Conservation (phyloP, 192 early-diverging fungal genomes). For the Umbelopsis ramanniana region DNA sequence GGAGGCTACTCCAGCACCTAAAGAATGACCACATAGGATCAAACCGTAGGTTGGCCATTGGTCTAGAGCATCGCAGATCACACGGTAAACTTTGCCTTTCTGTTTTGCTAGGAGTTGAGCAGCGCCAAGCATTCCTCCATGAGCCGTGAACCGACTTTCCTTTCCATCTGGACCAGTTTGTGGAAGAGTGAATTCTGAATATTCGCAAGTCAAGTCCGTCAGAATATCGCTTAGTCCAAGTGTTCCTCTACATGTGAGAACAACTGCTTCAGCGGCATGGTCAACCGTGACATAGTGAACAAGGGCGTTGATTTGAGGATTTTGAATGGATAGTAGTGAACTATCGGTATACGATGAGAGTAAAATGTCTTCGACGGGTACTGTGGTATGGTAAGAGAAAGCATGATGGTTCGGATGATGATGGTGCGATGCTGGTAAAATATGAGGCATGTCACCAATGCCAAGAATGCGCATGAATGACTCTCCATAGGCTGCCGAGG, state of each 20-base stretch:
- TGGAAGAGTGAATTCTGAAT: conserved; percentile 59
- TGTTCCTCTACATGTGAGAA: conserved; percentile 88
- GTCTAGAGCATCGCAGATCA: conserved; percentile 71
- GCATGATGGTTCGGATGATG: conserved; percentile 71
- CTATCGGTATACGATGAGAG: conserved; percentile 67
- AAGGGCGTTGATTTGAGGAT: conserved; percentile 70
- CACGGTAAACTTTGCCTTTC: conserved; percentile 70
- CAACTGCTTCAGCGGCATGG: conserved; percentile 73
- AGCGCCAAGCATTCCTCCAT: conserved; percentile 86
- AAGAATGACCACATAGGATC: conserved; percentile 85
- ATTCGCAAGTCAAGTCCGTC: conserved; percentile 84
- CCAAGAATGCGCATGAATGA: conserved; percentile 77
- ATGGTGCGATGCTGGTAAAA: conserved; percentile 42
- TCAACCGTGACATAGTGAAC: conserved; percentile 86
- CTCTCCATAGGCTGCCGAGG: conserved; percentile 73
- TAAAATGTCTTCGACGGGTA: conserved; percentile 73
- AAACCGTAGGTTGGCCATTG: conserved; percentile 79
- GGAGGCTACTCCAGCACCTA: conserved; percentile 87
- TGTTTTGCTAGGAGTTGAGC: conserved; percentile 71
- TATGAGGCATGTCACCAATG: conserved; percentile 52
- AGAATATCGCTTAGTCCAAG: conserved; percentile 86
- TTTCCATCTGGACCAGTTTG: conserved; percentile 23
- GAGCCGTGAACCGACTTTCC: conserved; percentile 60
- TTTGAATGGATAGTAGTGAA: conserved; percentile 37
- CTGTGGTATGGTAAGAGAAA: conserved; percentile 80